A percentile compares a stretch with the other conserved stretches of the same genome.
Conservation (phyloP, 2,329 filamentous ascomycete genomes). For the Monilinia polystroma region DNA sequence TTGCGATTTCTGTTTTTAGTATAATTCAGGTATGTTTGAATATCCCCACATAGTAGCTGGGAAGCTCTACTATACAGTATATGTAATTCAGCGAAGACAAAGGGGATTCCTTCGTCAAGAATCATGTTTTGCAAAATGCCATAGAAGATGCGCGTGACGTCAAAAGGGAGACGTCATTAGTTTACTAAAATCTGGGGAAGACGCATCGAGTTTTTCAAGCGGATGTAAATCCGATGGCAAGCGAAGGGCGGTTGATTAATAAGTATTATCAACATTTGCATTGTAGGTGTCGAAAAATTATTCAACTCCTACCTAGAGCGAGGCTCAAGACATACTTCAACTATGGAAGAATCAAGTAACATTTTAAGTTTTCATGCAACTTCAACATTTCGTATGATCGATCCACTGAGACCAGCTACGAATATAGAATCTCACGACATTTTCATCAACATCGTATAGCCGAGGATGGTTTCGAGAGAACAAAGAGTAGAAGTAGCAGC, state of each 20-base stretch:
- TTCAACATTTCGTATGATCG: not conserved
- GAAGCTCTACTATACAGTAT: not conserved
- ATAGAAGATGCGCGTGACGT: conserved; percentile 6
- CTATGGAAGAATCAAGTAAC: not conserved
- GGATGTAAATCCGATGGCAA: not conserved
- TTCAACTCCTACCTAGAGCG: not conserved
- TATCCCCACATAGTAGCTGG: not conserved
- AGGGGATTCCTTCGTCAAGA: not conserved
- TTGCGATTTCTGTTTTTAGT: not conserved
- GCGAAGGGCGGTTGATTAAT: not conserved
- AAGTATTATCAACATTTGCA: not conserved
- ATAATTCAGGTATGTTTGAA: not conserved
- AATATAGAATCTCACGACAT: not conserved
- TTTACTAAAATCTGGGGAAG: not conserved
- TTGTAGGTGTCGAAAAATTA: not conserved
- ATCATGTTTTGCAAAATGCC: not conserved
- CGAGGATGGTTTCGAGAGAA: not conserved
- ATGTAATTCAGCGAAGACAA: not conserved
- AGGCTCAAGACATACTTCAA: not conserved
- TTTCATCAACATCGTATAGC: not conserved
- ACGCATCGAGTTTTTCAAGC: not conserved
- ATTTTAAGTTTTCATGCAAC: not conserved
- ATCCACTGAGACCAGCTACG: not conserved
- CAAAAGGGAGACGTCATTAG: not conserved
- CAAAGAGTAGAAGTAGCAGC: not conserved